Percentiles rank a stretch among this genome's conserved stretches.
Conservation (phyloP, 495 filamentous ascomycete genomes). For the Tuber borchii region DNA sequence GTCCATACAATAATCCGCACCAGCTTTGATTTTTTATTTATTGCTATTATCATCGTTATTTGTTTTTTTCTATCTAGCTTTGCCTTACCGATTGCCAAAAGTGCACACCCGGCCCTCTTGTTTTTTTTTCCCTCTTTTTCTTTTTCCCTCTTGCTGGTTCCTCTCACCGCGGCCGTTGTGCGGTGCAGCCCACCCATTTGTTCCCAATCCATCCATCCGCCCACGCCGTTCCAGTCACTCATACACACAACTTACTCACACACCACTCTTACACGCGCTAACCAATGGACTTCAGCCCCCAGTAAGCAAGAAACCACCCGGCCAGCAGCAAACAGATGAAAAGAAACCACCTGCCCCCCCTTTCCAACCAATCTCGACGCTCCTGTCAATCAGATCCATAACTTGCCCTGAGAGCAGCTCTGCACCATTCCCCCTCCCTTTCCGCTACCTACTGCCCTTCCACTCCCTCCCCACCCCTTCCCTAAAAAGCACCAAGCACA, state of each 20-base stretch:
- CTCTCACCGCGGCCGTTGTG: conserved; percentile 25
- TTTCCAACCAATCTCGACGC: background rate
- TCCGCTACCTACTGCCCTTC: background rate
- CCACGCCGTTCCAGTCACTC: conserved; percentile 17
- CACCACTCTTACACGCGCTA: background rate
- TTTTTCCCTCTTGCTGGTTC: conserved; percentile 9
- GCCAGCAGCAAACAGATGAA: background rate
- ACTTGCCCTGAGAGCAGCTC: conserved; percentile 2
- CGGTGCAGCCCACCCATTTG: conserved; percentile 14
- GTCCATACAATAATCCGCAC: conserved; percentile 1
- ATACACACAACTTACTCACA: conserved; percentile 1
- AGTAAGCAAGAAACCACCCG: background rate
- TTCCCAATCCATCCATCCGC: conserved; percentile 12
- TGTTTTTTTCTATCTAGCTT: background rate
- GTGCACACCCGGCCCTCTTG: conserved; percentile 38
- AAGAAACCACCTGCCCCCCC: conserved; percentile 5
- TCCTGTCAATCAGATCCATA: conserved; percentile 2
- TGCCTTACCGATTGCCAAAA: conserved; percentile 36
- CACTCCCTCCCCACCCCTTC: conserved; percentile 2
- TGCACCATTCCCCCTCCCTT: background rate
- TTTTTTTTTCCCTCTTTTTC: conserved; percentile 24
- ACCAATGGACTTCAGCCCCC: conserved; percentile 2
- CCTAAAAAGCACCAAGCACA: conserved; percentile 16
- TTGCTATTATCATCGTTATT: background rate
- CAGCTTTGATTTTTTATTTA: background rate